These are phyloP conservation scores for Boletus insuetus DNA, from an alignment of 768 basidiomycete genomes.

Conservation along the genomic window DNA sequence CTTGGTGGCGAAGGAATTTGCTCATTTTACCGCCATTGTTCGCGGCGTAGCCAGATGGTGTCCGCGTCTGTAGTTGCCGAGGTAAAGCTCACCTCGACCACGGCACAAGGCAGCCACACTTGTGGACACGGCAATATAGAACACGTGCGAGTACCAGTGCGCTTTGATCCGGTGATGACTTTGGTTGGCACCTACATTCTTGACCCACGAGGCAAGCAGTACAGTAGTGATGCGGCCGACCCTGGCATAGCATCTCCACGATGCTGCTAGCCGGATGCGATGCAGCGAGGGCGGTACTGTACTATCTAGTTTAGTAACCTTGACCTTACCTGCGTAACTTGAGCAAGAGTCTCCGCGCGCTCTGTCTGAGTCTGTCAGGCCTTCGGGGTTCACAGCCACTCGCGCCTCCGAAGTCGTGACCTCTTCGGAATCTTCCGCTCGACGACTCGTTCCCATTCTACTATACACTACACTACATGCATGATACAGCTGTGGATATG, in stretches of 20 bases:
- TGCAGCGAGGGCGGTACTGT: neutral
- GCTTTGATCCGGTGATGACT: conserved; percentile 16
- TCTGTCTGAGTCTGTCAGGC: too few species aligned
- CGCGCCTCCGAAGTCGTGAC: too few species aligned
- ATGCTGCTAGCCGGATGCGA: neutral
- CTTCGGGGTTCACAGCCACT: neutral
- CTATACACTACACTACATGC: conserved; percentile 8
- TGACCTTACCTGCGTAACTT: too few species aligned
- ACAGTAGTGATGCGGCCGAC: neutral
- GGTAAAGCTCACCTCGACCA: conserved; percentile 8
- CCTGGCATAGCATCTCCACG: neutral
- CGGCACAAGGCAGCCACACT: conserved; percentile 14
- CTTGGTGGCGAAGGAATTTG: conserved; percentile 11
- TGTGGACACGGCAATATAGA: neutral
- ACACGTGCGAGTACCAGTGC: conserved; percentile 16
- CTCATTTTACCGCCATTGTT: conserved; percentile 9
- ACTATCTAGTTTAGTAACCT: too few species aligned
- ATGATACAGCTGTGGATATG: conserved; percentile 7
- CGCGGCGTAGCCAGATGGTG: conserved; percentile 8
- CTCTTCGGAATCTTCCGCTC: too few species aligned
- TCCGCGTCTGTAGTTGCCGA: conserved; percentile 16
- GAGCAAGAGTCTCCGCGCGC: too few species aligned
- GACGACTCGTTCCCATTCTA: too few species aligned
- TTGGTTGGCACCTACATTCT: conserved; percentile 6
- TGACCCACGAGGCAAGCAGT: conserved; percentile 15